These are phyloP conservation scores for Codiaeum variegatum DNA, from an alignment of 441 rosid genomes.

Conservation along the genomic window DNA sequence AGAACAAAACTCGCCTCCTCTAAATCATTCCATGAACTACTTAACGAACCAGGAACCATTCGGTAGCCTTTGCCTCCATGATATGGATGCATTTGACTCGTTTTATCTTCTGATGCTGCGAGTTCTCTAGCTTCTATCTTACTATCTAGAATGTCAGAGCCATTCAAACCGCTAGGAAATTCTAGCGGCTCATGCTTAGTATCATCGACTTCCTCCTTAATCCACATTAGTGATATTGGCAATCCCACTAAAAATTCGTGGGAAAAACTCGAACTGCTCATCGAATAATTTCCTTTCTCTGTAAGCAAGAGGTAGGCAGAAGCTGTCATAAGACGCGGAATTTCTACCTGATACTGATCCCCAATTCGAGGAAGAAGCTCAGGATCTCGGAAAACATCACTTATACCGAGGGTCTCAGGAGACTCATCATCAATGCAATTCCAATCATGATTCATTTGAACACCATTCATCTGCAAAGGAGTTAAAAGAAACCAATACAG, in stretches of 20 bases:
- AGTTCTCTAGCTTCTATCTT: conserved; percentile 15
- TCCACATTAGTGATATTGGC: conserved; percentile 47
- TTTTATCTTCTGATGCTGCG: conserved; percentile 25
- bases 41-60: conserved; percentile 53
- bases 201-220: conserved; percentile 25
- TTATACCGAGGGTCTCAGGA: conserved; percentile 28
- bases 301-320: conserved; percentile 12
- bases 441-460: conserved; percentile 21
- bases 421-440: conserved; percentile 28
- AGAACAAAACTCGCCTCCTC: conserved; percentile 64
- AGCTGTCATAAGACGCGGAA: conserved; percentile 35
- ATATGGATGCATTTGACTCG: conserved; percentile 24
- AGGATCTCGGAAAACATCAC: conserved; percentile 35
- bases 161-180: conserved; percentile 15
- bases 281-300: conserved; percentile 15
- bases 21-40: conserved; percentile 45
- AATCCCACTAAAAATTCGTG: conserved; percentile 31
- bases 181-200: conserved; percentile 22
- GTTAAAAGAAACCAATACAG: conserved; percentile 9
- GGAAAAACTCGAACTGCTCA: background rate
- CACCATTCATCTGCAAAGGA: conserved; percentile 28
- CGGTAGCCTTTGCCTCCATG: conserved; percentile 29
- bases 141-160: conserved; percentile 12
- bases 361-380: conserved; percentile 50
- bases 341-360: conserved; percentile 43